Evolutionary conservation across 2,329 filamentous ascomycete genomes (phyloP).

Genomic region (Ceratocystis cacaofunesta): DNA sequence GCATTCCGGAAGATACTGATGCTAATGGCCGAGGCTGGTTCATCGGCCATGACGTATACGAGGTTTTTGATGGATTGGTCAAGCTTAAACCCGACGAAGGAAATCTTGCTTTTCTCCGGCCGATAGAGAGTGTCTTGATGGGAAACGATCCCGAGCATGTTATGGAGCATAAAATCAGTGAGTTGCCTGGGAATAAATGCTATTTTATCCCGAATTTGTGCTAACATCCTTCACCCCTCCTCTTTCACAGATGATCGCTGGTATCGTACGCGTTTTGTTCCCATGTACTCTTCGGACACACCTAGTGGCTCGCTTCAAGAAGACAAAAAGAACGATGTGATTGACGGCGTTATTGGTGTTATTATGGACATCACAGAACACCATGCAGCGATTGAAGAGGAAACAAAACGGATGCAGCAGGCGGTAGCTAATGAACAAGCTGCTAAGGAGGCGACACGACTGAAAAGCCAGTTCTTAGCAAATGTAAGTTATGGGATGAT

Average conservation of each 20-base stretch:
- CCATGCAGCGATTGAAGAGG: conserved; percentile 45
- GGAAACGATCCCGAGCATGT: conserved; percentile 43
- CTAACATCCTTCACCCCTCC: conserved; percentile 11
- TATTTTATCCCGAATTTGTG: background rate
- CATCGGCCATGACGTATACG: conserved; percentile 48
- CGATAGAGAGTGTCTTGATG: conserved; percentile 53
- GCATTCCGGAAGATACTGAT: conserved; percentile 23
- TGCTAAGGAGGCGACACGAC: conserved; percentile 63
- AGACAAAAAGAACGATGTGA: conserved; percentile 27
- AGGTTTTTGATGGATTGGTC: conserved; percentile 42
- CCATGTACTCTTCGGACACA: conserved; percentile 34
- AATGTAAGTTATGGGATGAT: conserved; percentile 30
- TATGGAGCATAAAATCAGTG: conserved; percentile 46
- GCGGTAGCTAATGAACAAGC: conserved; percentile 61
- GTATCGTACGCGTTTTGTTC: conserved; percentile 58
- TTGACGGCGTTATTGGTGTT: conserved; percentile 64
- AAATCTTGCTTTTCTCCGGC: conserved; percentile 35
- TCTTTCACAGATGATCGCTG: conserved; percentile 39
- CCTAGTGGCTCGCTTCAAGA: conserved; percentile 1
- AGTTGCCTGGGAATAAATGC: conserved; percentile 17
- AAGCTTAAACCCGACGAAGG: conserved; percentile 26
- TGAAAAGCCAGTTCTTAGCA: conserved; percentile 67
- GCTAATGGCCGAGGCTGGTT: conserved; percentile 32
- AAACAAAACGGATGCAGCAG: conserved; percentile 53
- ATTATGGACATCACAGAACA: conserved; percentile 67